A percentile compares a stretch with the other conserved stretches of the same genome.
Evolutionary conservation across 2,329 filamentous ascomycete genomes (phyloP).

Genomic region (Penicillium glabrum): DNA sequence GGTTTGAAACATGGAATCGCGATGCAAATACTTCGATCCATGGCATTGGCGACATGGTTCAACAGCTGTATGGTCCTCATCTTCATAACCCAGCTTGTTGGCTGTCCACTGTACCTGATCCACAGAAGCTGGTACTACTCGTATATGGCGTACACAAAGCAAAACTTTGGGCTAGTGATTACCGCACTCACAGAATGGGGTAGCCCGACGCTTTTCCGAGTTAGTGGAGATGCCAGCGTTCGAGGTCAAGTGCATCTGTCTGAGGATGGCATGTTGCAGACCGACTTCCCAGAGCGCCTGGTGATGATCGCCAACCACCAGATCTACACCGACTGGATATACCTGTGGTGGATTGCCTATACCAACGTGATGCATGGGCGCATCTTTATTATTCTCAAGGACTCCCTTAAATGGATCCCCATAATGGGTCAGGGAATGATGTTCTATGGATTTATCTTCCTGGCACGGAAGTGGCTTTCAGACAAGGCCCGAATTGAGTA

Average conservation of each 20-base stretch:
- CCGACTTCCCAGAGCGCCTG: conserved; percentile 60
- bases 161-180: conserved; percentile 63
- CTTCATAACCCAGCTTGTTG: conserved; percentile 59
- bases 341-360: conserved; percentile 68
- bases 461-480: conserved; percentile 62
- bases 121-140: conserved; percentile 62
- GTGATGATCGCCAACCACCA: conserved; percentile 66
- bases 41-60: conserved; percentile 48
- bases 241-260: conserved; percentile 58
- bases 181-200: conserved; percentile 64
- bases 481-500: conserved; percentile 61
- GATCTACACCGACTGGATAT: conserved; percentile 69
- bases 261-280: conserved; percentile 58
- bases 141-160: conserved; percentile 66
- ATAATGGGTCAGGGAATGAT: conserved; percentile 63
- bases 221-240: conserved; percentile 63
- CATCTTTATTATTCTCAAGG: conserved; percentile 67
- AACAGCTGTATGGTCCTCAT: conserved; percentile 43
- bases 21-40: conserved; percentile 46
- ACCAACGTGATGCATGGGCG: conserved; percentile 65
- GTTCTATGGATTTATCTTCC: conserved; percentile 67
- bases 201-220: conserved; percentile 60
- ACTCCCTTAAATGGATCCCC: conserved; percentile 63
- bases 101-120: conserved; percentile 61
- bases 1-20: conserved; percentile 46